A percentile compares a stretch with the other conserved stretches of the same genome.
Conservation (phyloP, 306 rosid genomes). For the Erythrophleum fordii region DNA sequence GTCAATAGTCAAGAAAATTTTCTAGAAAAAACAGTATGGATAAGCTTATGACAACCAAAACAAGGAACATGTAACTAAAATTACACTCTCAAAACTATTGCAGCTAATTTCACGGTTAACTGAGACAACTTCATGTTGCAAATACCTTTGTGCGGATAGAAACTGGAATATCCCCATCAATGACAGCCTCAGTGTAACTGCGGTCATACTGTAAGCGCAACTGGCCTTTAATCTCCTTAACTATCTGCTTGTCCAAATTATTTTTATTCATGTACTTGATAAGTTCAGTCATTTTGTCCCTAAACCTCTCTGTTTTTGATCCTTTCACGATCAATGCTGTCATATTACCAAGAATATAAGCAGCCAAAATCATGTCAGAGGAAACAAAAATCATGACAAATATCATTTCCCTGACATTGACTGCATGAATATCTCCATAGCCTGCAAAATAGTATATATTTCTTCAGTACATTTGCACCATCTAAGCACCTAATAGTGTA, state of each 20-base stretch:
- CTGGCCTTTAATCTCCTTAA: slow-evolving; percentile 52
- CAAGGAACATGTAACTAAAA: not conserved
- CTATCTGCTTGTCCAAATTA: slow-evolving; percentile 47
- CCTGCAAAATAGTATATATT: slow-evolving; percentile 41
- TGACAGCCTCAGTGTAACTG: slow-evolving; percentile 47
- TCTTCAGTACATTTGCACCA: not conserved
- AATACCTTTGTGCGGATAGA: slow-evolving; percentile 64
- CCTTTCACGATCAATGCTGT: slow-evolving; percentile 71
- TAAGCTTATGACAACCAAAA: not conserved
- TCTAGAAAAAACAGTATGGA: not conserved
- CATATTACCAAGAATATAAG: slow-evolving; percentile 71
- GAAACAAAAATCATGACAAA: slow-evolving; percentile 72
- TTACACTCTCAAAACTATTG: not conserved
- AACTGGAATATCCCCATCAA: slow-evolving; percentile 62
- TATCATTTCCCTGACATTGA: slow-evolving; percentile 75
- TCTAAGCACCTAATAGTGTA: not conserved
- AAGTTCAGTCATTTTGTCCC: slow-evolving; percentile 65
- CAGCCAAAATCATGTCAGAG: slow-evolving; percentile 73
- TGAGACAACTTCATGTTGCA: not conserved
- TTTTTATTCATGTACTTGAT: slow-evolving; percentile 55
- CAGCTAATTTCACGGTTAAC: not conserved
- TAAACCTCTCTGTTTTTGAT: slow-evolving; percentile 67
- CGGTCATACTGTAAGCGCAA: slow-evolving; percentile 57
- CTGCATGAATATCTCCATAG: slow-evolving; percentile 75
- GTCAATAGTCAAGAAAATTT: not conserved